phyloP scores from a whole-genome alignment of 1,139 yeast species.

The Arxiozyma bovina region DNA sequence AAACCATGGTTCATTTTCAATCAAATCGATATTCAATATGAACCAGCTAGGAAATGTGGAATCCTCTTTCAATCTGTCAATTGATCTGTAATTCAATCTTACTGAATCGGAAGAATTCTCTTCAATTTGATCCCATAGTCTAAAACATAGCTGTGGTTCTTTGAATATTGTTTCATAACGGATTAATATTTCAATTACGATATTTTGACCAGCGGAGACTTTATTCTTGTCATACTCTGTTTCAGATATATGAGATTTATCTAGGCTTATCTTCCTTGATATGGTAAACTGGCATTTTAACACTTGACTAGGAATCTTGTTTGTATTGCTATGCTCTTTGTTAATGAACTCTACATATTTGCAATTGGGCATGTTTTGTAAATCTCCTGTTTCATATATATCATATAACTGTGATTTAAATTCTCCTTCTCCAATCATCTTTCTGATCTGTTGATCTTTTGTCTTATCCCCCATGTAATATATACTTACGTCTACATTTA shows the following conservation, averaged over 20 bases:
- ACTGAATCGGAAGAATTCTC: neutral
- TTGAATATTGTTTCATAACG: constrained; percentile 1
- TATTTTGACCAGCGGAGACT: too few species aligned
- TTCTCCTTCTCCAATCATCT: neutral
- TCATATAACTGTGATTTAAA: constrained; percentile 1
- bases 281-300: neutral
- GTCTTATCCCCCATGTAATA: too few species aligned
- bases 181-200: neutral
- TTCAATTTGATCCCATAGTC: neutral
- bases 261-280: neutral
- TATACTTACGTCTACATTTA: too few species aligned
- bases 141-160: neutral
- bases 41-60: constrained; percentile 1
- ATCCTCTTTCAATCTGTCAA: neutral
- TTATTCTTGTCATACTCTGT: too few species aligned
- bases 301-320: neutral
- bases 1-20: neutral
- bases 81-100: neutral
- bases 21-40: neutral
- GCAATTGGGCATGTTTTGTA: neutral
- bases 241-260: neutral
- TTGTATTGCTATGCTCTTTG: neutral
- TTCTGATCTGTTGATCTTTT: too few species aligned
- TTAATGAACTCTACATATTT: neutral
- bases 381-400: neutral